Evolutionary conservation across 2,329 filamentous ascomycete genomes (phyloP).

Genomic region (Aspergillus aculeatus): DNA sequence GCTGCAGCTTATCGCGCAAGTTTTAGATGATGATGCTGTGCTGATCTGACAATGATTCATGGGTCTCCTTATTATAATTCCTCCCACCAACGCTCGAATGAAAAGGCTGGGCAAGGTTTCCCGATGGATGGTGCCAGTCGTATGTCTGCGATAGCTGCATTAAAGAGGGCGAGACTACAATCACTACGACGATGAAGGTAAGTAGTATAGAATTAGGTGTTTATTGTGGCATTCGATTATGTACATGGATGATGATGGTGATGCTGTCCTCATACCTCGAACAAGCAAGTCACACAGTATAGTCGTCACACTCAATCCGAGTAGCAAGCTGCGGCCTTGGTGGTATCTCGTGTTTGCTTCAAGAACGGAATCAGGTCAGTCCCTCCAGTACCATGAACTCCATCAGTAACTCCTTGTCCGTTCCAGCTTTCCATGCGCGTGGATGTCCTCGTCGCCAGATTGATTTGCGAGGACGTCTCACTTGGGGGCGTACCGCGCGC

Average conservation of each 20-base stretch:
- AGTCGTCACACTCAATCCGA: constrained; percentile 10
- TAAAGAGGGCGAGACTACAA: no score
- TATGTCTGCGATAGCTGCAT: no score
- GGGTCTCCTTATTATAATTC: neutral
- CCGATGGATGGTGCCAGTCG: no score
- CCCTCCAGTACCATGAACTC: constrained; percentile 52
- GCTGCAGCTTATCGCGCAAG: neutral
- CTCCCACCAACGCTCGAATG: neutral
- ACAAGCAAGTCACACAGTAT: neutral
- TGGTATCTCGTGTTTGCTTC: constrained; percentile 53
- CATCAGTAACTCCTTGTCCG: constrained; percentile 30
- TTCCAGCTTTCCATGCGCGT: constrained; percentile 30
- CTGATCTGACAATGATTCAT: neutral
- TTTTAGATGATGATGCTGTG: no score
- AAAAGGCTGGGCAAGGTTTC: neutral
- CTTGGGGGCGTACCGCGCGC: constrained; percentile 24
- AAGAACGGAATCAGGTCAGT: constrained; percentile 55
- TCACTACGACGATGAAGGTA: no score
- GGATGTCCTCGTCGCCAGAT: constrained; percentile 50
- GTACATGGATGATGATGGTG: neutral
- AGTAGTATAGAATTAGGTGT: neutral
- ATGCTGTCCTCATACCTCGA: neutral
- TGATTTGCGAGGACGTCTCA: constrained; percentile 25
- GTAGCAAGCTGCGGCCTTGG: constrained; percentile 41
- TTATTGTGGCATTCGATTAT: neutral